A percentile compares a stretch with the other conserved stretches of the same genome.
phyloP scores from a whole-genome alignment of 2,329 filamentous ascomycete genomes.

The Colletotrichum cordylinicola region DNA sequence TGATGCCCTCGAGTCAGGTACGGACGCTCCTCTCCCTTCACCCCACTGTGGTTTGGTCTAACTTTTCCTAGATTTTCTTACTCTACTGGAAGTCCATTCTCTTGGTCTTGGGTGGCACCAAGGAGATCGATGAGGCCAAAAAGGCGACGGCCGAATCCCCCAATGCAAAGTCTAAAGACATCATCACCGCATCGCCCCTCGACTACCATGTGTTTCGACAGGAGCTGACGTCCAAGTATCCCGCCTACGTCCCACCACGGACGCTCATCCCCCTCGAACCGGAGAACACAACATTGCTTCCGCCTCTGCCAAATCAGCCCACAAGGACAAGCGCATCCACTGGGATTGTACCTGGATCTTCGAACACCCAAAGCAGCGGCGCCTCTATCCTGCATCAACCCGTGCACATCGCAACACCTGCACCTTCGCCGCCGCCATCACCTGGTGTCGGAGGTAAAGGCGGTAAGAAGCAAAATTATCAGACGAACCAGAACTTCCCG shows the following conservation, averaged over 20 bases:
- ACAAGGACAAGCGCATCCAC: slow-evolving; percentile 64
- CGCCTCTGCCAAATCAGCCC: slow-evolving; percentile 79
- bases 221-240: slow-evolving; percentile 97
- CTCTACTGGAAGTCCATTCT: slow-evolving; percentile 93
- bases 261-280: slow-evolving; percentile 84
- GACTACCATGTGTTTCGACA: slow-evolving; percentile 97
- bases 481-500: slow-evolving; percentile 98
- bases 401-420: slow-evolving; percentile 97
- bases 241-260: slow-evolving; percentile 89
- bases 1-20: slow-evolving; percentile 69
- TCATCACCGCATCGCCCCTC: slow-evolving; percentile 90
- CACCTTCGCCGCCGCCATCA: slow-evolving; percentile 92
- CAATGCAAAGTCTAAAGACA: slow-evolving; percentile 69
- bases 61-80: slow-evolving; percentile 67
- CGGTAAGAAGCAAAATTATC: slow-evolving; percentile 98
- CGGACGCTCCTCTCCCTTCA: background rate
- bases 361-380: slow-evolving; percentile 61
- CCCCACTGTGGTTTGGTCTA: slow-evolving; percentile 18
- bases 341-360: slow-evolving; percentile 64
- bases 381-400: slow-evolving; percentile 92
- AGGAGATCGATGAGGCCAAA: slow-evolving; percentile 78
- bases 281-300: slow-evolving; percentile 89
- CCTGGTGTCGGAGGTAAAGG: slow-evolving; percentile 87
- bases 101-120: slow-evolving; percentile 81
- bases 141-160: slow-evolving; percentile 68